phyloP scores from a whole-genome alignment of 768 basidiomycete genomes.

The Mycena alexandri region DNA sequence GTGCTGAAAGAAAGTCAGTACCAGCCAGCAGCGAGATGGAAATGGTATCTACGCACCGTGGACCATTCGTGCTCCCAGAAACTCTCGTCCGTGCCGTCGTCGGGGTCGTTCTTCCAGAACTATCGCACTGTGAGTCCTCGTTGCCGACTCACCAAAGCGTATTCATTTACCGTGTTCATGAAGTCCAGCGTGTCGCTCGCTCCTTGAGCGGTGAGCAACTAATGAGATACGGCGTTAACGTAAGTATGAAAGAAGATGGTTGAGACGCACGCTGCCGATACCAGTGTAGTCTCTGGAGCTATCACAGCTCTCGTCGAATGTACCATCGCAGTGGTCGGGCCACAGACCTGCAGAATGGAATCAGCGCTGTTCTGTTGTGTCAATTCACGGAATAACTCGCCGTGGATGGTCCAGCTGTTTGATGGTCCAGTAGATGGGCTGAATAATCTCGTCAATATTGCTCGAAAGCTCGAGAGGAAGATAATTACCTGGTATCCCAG shows the following conservation, averaged over 20 bases:
- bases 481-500: conserved; percentile 69
- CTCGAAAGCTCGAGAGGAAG: not conserved
- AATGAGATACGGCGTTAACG: not conserved
- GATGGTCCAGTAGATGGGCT: conserved; percentile 69
- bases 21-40: not conserved
- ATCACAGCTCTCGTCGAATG: conserved; percentile 60
- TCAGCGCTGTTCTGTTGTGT: not conserved
- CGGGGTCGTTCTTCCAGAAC: conserved; percentile 69
- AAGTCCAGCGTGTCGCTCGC: conserved; percentile 69
- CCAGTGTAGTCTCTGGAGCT: conserved; percentile 58
- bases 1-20: conserved; percentile 15
- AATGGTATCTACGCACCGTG: conserved; percentile 46
- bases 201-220: conserved; percentile 72
- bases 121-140: conserved; percentile 33
- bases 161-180: conserved; percentile 59
- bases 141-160: not conserved
- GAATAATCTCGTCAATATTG: not conserved
- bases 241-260: too few relatives aligned
- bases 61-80: conserved; percentile 87
- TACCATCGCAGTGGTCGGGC: conserved; percentile 71
- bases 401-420: conserved; percentile 82
- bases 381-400: conserved; percentile 48
- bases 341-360: conserved; percentile 63
- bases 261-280: conserved; percentile 52
- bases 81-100: conserved; percentile 67